phyloP scores from a whole-genome alignment of 176 grass and related monocot genomes.

The Aechmea fasciata region DNA sequence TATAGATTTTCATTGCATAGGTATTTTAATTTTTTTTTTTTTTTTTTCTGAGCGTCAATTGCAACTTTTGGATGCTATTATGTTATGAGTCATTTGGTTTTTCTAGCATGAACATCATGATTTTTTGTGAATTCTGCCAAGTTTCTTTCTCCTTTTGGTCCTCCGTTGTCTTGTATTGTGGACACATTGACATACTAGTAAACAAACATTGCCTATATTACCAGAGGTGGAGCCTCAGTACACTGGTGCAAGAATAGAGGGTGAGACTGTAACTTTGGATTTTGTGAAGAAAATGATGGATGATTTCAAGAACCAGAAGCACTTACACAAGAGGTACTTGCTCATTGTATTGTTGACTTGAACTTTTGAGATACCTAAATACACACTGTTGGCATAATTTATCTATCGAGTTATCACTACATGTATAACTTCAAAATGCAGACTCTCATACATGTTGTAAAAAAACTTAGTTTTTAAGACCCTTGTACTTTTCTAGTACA shows the following conservation, averaged over 20 bases:
- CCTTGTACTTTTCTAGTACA: background rate
- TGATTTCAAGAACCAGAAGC: slow-evolving; percentile 66
- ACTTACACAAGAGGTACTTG: slow-evolving; percentile 58
- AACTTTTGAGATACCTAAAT: no score
- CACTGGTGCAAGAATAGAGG: slow-evolving; percentile 63
- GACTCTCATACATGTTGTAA: no score
- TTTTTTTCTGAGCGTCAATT: slow-evolving; percentile 1
- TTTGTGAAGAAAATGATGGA: slow-evolving; percentile 75
- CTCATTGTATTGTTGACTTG: background rate
- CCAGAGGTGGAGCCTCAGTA: slow-evolving; percentile 65
- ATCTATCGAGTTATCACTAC: background rate
- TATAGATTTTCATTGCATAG: slow-evolving; percentile 65
- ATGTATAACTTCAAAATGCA: background rate
- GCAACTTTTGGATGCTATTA: no score
- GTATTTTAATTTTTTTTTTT: slow-evolving; percentile 22
- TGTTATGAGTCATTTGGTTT: background rate
- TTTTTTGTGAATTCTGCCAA: background rate
- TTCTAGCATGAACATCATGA: background rate
- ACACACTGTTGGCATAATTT: background rate
- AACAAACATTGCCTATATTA: slow-evolving; percentile 8
- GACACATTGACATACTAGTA: background rate
- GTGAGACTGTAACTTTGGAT: slow-evolving; percentile 51
- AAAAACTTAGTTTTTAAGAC: background rate
- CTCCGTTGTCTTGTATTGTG: no score
- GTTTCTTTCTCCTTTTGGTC: background rate